Percentiles rank a stretch among this genome's conserved stretches.
Evolutionary conservation across 2,329 filamentous ascomycete species (phyloP).

Genomic region (Fusarium drepaniforme): DNA sequence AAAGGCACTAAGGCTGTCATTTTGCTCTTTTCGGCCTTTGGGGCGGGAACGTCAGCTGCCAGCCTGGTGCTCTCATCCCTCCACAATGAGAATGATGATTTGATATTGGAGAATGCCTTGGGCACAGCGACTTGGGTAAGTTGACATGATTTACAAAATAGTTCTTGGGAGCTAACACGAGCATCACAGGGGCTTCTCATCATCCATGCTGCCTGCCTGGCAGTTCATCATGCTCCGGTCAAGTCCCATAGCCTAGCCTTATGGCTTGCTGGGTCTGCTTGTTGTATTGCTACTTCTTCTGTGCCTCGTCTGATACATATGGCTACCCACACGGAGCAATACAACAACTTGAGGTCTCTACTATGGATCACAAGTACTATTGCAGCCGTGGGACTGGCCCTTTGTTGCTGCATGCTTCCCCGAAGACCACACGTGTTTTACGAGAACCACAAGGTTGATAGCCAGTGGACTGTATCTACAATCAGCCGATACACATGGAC

Average conservation of each 20-base stretch:
- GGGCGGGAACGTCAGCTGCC: slow-evolving; percentile 66
- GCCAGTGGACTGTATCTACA: slow-evolving; percentile 69
- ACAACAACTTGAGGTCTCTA: slow-evolving; percentile 55
- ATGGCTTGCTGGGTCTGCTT: slow-evolving; percentile 60
- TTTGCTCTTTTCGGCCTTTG: slow-evolving; percentile 63
- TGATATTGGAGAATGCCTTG: slow-evolving; percentile 69
- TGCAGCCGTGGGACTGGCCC: slow-evolving; percentile 54
- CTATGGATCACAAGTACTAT: slow-evolving; percentile 58
- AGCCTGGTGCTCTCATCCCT: slow-evolving; percentile 65
- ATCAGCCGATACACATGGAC: slow-evolving; percentile 72
- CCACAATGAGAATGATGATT: slow-evolving; percentile 45
- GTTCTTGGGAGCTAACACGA: neutral
- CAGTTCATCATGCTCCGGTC: slow-evolving; percentile 61
- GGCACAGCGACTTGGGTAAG: slow-evolving; percentile 72
- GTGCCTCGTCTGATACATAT: slow-evolving; percentile 57
- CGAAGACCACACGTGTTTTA: slow-evolving; percentile 75
- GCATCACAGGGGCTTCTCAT: slow-evolving; percentile 60
- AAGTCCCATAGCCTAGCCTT: slow-evolving; percentile 65
- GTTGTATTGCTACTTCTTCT: slow-evolving; percentile 56
- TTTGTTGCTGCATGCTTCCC: slow-evolving; percentile 67
- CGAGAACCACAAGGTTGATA: slow-evolving; percentile 70
- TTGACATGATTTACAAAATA: neutral
- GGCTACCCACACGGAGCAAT: slow-evolving; percentile 42
- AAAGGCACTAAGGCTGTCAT: slow-evolving; percentile 67
- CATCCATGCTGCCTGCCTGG: slow-evolving; percentile 62